These are phyloP conservation scores for Elsinoe australis DNA, from an alignment of 2,329 filamentous ascomycete genomes.

Conservation along the genomic window DNA sequence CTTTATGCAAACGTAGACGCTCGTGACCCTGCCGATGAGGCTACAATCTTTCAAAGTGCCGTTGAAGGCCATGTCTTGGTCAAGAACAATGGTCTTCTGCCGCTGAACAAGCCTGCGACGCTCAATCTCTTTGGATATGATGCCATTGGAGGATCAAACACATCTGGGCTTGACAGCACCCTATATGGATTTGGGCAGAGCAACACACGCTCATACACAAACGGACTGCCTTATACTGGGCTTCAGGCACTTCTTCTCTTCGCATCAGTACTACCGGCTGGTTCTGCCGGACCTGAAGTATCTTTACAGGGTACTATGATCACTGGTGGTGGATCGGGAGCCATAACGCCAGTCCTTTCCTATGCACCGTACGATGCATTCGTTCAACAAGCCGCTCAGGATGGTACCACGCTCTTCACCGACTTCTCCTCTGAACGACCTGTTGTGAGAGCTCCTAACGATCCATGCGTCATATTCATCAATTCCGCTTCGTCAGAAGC, in stretches of 20 bases:
- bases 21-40: conserved; percentile 43
- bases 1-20: conserved; percentile 41
- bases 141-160: conserved; percentile 28
- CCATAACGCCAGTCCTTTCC: conserved; percentile 30
- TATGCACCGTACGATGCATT: conserved; percentile 33
- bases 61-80: conserved; percentile 58
- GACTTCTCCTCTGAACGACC: conserved; percentile 49
- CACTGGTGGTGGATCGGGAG: conserved; percentile 32
- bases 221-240: conserved; percentile 10
- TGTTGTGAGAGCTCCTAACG: conserved; percentile 38
- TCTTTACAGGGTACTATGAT: conserved; percentile 28
- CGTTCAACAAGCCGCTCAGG: conserved; percentile 34
- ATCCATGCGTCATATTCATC: conserved; percentile 50
- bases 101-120: conserved; percentile 43
- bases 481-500: conserved; percentile 44
- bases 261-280: conserved; percentile 33
- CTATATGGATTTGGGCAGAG: conserved; percentile 9
- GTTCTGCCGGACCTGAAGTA: conserved; percentile 10
- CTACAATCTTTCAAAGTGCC: conserved; percentile 49
- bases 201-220: conserved; percentile 12
- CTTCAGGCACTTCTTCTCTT: conserved; percentile 20
- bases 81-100: conserved; percentile 54
- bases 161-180: not conserved
- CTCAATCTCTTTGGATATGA: conserved; percentile 59
- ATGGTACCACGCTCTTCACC: conserved; percentile 52